These are phyloP conservation scores for Cupressus sempervirens DNA, from an alignment of 75 land plant species.

Conservation along the genomic window DNA sequence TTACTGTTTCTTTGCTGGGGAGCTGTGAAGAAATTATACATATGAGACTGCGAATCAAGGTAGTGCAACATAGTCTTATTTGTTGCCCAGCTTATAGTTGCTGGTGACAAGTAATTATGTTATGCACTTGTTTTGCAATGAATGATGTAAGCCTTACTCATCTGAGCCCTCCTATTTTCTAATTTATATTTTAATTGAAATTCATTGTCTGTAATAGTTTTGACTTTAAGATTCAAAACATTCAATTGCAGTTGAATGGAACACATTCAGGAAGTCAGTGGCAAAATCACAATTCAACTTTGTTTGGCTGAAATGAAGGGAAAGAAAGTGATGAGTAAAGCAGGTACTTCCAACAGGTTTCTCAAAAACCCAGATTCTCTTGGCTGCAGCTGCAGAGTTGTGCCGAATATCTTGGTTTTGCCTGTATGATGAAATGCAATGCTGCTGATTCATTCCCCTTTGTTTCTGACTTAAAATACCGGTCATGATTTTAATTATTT, in stretches of 20 bases:
- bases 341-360: slow-evolving; percentile 12
- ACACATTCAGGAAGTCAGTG: neutral
- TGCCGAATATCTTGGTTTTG: slow-evolving; percentile 5
- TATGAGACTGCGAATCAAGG: neutral
- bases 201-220: neutral
- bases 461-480: neutral
- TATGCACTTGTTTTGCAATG: slow-evolving; percentile 6
- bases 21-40: slow-evolving; percentile 4
- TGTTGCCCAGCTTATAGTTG: slow-evolving; percentile 10
- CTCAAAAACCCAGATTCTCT: neutral
- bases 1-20: neutral
- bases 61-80: neutral
- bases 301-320: neutral
- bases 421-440: slow-evolving; percentile 1
- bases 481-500: neutral
- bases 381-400: slow-evolving; percentile 5
- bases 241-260: neutral
- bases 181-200: neutral
- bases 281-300: neutral
- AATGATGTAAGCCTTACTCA: slow-evolving; percentile 9
- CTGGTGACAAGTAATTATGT: neutral
- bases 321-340: slow-evolving; percentile 3
- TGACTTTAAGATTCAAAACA: neutral
- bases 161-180: slow-evolving; percentile 2
- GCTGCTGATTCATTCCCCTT: slow-evolving; percentile 3